Conservation (phyloP, 2,329 filamentous ascomycete species). For the Sporothrix phasma region DNA sequence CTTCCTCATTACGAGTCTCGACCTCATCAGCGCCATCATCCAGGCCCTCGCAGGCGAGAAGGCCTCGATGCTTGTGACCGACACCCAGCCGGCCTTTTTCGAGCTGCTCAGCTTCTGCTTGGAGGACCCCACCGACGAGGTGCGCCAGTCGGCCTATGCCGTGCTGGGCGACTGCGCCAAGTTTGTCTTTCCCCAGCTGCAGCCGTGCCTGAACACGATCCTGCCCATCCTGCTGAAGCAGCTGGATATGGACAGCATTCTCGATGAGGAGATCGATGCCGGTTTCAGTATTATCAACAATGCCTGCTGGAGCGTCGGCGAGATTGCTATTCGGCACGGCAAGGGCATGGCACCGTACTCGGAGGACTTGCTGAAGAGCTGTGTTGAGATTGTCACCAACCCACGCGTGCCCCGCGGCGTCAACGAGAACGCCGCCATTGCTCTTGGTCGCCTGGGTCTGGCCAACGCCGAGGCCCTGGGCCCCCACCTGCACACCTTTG, state of each 20-base stretch:
- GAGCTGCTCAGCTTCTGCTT: conserved; percentile 85
- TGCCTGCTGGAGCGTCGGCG: conserved; percentile 91
- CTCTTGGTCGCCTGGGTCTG: conserved; percentile 76
- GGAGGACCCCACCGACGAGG: conserved; percentile 83
- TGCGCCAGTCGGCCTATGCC: conserved; percentile 91
- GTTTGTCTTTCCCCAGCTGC: conserved; percentile 76
- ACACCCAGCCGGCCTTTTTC: conserved; percentile 75
- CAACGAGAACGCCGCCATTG: conserved; percentile 88
- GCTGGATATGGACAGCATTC: conserved; percentile 67
- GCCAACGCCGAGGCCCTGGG: conserved; percentile 68
- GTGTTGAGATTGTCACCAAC: conserved; percentile 76
- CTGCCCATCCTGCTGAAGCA: conserved; percentile 78
- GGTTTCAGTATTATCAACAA: conserved; percentile 95
- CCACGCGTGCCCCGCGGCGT: conserved; percentile 77
- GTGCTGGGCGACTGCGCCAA: conserved; percentile 90
- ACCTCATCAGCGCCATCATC: conserved; percentile 85
- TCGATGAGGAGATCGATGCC: conserved; percentile 72
- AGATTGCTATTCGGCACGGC: conserved; percentile 74
- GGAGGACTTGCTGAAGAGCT: conserved; percentile 63
- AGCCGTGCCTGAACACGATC: conserved; percentile 60
- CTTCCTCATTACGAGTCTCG: conserved; percentile 89
- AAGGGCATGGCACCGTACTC: conserved; percentile 68
- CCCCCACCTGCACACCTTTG: conserved; percentile 68
- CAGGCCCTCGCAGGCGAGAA: conserved; percentile 71
- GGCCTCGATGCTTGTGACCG: conserved; percentile 65